Evolutionary conservation across 257 asterid species (phyloP), one percentile per base, ranked within the genome.

Genomic region (Rehmannia glutinosa): DNA sequence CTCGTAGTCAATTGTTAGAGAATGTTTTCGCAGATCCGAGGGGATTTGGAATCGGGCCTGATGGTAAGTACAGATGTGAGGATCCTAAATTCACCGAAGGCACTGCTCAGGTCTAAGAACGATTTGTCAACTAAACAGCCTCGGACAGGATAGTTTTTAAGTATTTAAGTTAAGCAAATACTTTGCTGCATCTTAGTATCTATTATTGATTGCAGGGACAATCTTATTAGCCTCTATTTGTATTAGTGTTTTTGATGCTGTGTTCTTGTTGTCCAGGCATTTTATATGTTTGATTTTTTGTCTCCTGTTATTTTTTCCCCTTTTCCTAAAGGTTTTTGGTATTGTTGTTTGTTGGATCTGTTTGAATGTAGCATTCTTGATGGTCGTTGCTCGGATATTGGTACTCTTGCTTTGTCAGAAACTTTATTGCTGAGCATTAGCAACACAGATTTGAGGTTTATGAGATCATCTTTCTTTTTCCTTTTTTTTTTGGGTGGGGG

Each of bases 1-100:
- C 71, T 33, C 96, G 98, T 8, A 93, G 82, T 62, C 97, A 93
- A 75, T 83, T 93, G 73, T 88, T 93, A 1, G 97, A 90, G 80
- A 93, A 93, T 43, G 98, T 93, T 9, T 93, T 93, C 63, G 98
- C 96, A 24, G 97, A 93, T 74, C 98, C 98, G 1, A 82, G 81
- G 73, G 96, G 98, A 16, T 93, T 93, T 11, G 95, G 97, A 8
- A 93, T 90, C 47, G 97, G 96, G 55, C 97, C 98, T 8, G 95
- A 90, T 68, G 98, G 98, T 12, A 86, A 75, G 82, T 93, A 93
- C 89, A 85, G 95, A 81, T 93, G 98, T 51, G 97, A 90, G 90
- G 97, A 93, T 62, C 98, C 98, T 41, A 90, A 93, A 77, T 93
- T 93, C 77, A 93, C 98, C 2, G 83, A 93, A 75, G 98, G 98